Evolutionary conservation across 2,329 filamentous ascomycete genomes (phyloP).

Genomic region (Penicillium sp.): DNA sequence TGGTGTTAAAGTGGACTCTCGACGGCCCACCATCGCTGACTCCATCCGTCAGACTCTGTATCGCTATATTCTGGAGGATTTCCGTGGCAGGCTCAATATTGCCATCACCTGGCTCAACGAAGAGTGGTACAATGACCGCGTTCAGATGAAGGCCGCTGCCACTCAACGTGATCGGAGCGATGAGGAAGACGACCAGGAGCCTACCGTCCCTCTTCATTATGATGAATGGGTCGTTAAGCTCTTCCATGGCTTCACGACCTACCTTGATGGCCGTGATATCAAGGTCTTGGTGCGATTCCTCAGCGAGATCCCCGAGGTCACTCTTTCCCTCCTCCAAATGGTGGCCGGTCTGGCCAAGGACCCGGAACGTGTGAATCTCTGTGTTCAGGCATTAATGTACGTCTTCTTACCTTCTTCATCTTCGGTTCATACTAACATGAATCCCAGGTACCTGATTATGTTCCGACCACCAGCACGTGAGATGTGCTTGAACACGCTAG

Average conservation of each 20-base stretch:
- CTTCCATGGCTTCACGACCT: slow-evolving; percentile 84
- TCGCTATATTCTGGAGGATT: slow-evolving; percentile 85
- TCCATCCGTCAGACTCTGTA: slow-evolving; percentile 76
- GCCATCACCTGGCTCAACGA: slow-evolving; percentile 93
- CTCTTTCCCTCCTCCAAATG: slow-evolving; percentile 63
- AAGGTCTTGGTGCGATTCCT: slow-evolving; percentile 86
- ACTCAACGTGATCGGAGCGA: slow-evolving; percentile 40
- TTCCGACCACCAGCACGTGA: slow-evolving; percentile 58
- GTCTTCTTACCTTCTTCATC: slow-evolving; percentile 17
- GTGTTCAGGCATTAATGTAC: slow-evolving; percentile 55
- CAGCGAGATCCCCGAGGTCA: slow-evolving; percentile 82
- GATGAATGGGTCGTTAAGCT: slow-evolving; percentile 73
- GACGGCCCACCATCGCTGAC: slow-evolving; percentile 47
- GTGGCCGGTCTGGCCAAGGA: slow-evolving; percentile 62
- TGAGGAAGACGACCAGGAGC: slow-evolving; percentile 43
- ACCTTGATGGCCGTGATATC: slow-evolving; percentile 77
- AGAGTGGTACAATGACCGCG: slow-evolving; percentile 91
- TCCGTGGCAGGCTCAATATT: slow-evolving; percentile 79
- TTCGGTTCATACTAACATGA: slow-evolving; percentile 10
- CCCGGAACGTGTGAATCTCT: slow-evolving; percentile 58
- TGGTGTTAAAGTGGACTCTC: slow-evolving; percentile 32
- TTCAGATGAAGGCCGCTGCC: slow-evolving; percentile 48
- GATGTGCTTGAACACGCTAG: slow-evolving; percentile 54
- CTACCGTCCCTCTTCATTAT: slow-evolving; percentile 57
- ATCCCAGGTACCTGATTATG: slow-evolving; percentile 50